Evolutionary conservation across 495 filamentous ascomycete species (phyloP).

Genomic region (Xylaria acuta): DNA sequence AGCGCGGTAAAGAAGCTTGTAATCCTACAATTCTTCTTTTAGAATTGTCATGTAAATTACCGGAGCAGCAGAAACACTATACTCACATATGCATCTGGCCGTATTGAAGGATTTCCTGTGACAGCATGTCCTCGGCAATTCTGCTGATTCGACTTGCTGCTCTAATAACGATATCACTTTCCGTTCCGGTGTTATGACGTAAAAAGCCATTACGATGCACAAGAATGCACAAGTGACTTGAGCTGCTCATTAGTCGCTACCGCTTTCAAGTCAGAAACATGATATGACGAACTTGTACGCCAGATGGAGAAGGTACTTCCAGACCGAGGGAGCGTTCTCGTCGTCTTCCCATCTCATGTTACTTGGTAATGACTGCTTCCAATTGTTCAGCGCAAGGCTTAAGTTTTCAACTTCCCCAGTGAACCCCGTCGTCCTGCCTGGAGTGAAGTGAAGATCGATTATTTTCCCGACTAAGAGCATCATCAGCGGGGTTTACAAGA

Average conservation of each 20-base stretch:
- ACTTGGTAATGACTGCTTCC: background rate
- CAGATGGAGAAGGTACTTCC: background rate
- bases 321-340: background rate
- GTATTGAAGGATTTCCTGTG: background rate
- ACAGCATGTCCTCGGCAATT: background rate
- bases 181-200: background rate
- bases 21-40: background rate
- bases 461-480: background rate
- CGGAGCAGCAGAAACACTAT: background rate
- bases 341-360: conserved; percentile 1
- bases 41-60: background rate
- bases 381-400: conserved; percentile 2
- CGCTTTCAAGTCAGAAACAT: background rate
- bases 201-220: background rate
- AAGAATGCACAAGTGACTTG: background rate
- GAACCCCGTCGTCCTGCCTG: background rate
- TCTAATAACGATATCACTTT: background rate
- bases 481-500: background rate
- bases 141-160: conserved; percentile 3
- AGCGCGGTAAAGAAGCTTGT: background rate
- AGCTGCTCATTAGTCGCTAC: background rate
- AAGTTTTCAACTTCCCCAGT: background rate
- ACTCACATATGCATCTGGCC: conserved; percentile 2
- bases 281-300: background rate
- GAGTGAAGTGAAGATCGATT: conserved; percentile 2